These are phyloP conservation scores for Telopea speciosissima DNA, from an alignment of 177 flowering plant genomes.

Conservation along the genomic window DNA sequence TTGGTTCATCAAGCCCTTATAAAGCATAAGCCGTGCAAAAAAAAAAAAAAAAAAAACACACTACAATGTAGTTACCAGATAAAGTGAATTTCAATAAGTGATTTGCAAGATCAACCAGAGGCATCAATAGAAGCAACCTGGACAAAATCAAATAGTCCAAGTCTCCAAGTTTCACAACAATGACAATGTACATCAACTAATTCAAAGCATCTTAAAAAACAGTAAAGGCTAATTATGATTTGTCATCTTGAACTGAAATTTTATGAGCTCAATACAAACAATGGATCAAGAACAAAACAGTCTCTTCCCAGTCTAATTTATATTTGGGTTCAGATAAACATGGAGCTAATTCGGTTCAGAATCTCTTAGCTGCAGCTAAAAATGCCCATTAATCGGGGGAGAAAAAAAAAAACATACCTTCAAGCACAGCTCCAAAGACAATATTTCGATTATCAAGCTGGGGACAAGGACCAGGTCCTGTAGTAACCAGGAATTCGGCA, in stretches of 20 bases:
- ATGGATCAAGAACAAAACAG: neutral
- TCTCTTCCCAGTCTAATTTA: neutral
- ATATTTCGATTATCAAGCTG: constrained; percentile 73
- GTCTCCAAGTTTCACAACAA: neutral
- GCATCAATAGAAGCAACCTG: neutral
- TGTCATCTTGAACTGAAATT: neutral
- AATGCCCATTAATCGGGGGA: neutral
- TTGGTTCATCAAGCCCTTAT: too few species aligned
- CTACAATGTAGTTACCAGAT: too few species aligned
- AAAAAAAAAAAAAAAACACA: too few species aligned
- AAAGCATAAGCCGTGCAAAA: too few species aligned
- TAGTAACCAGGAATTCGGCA: constrained; percentile 93
- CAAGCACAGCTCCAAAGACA: constrained; percentile 83
- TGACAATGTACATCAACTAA: neutral
- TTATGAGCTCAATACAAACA: neutral
- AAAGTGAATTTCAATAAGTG: too few species aligned
- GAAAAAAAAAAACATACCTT: constrained; percentile 51
- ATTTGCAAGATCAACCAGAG: too few species aligned
- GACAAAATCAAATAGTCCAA: neutral
- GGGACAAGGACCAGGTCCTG: constrained; percentile 94
- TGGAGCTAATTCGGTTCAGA: neutral
- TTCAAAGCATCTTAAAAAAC: neutral
- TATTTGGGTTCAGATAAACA: neutral
- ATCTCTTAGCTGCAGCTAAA: neutral
- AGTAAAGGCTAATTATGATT: neutral